Evolutionary conservation across 805 yeast species (phyloP).

Genomic region (Isabelozyma rhagii): DNA sequence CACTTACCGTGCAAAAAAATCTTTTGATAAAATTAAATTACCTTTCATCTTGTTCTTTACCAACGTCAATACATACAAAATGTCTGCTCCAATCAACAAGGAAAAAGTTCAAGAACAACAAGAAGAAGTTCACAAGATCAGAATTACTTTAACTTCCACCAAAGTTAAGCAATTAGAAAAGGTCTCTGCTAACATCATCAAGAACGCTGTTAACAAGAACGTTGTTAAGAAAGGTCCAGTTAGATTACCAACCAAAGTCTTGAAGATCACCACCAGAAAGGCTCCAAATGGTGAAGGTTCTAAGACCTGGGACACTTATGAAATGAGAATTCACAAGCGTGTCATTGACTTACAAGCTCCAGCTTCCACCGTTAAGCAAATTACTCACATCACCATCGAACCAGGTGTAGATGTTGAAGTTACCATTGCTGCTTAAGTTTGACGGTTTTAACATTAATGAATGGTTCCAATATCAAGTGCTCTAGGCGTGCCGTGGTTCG

Average conservation of each 20-base stretch:
- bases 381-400: conserved; percentile 96
- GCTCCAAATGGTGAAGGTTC: conserved; percentile 99
- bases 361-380: conserved; percentile 86
- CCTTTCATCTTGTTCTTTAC: conserved; percentile 14
- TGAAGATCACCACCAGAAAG: conserved; percentile 98
- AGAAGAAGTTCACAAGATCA: conserved; percentile 90
- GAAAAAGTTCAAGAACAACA: conserved; percentile 84
- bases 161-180: conserved; percentile 97
- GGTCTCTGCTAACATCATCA: conserved; percentile 87
- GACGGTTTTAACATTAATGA: not conserved
- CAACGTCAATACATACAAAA: conserved; percentile 43
- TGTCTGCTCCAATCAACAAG: conserved; percentile 79
- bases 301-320: conserved; percentile 99
- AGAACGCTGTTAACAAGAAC: conserved; percentile 78
- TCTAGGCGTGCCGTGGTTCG: conserved; percentile 59
- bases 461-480: conserved; percentile 39
- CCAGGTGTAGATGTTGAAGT: conserved; percentile 99
- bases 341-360: conserved; percentile 98
- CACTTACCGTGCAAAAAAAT: not conserved
- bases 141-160: conserved; percentile 98
- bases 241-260: conserved; percentile 99
- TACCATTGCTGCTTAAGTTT: conserved; percentile 74
- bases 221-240: conserved; percentile 98
- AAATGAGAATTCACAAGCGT: conserved; percentile 99
- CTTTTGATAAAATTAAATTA: not conserved